These are phyloP conservation scores for Neurospora cerealis DNA, from an alignment of 495 filamentous ascomycete genomes.

Conservation along the genomic window DNA sequence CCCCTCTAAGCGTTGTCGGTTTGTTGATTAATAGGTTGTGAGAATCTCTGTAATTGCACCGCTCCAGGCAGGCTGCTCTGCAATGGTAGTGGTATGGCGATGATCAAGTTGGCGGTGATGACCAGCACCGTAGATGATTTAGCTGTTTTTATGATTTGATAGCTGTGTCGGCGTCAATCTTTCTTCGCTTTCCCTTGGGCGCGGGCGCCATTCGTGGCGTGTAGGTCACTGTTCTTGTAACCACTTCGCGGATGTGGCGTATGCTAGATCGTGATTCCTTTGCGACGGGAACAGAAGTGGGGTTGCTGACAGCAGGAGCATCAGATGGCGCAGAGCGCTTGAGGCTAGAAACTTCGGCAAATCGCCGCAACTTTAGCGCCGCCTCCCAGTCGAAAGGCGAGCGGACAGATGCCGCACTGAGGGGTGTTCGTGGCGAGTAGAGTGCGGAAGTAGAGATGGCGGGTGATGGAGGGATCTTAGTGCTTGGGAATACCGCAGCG, in stretches of 20 bases:
- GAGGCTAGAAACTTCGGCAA: conserved; percentile 25
- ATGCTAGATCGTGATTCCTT: conserved; percentile 41
- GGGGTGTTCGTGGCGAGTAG: conserved; percentile 34
- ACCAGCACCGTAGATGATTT: conserved; percentile 12
- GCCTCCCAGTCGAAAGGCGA: conserved; percentile 54
- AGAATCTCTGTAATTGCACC: not conserved
- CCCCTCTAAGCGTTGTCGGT: not conserved
- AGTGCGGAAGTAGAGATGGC: conserved; percentile 38
- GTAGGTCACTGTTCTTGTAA: conserved; percentile 69
- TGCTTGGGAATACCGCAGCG: conserved; percentile 34
- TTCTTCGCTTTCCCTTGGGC: conserved; percentile 67
- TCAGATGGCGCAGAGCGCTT: conserved; percentile 12
- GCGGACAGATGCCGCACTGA: conserved; percentile 43
- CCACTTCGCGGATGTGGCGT: conserved; percentile 55
- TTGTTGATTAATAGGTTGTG: not conserved
- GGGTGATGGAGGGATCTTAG: conserved; percentile 53
- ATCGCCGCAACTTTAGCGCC: conserved; percentile 42
- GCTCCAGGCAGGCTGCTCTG: not conserved
- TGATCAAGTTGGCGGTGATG: conserved; percentile 5
- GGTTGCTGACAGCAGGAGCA: not conserved
- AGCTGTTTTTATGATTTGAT: conserved; percentile 16
- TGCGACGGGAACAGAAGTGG: conserved; percentile 7
- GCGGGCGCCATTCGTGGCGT: conserved; percentile 58
- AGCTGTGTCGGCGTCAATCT: conserved; percentile 43
- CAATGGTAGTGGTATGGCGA: not conserved